These are phyloP conservation scores for Bipolaris oryzae DNA, from an alignment of 2,329 filamentous ascomycete genomes.

Conservation along the genomic window DNA sequence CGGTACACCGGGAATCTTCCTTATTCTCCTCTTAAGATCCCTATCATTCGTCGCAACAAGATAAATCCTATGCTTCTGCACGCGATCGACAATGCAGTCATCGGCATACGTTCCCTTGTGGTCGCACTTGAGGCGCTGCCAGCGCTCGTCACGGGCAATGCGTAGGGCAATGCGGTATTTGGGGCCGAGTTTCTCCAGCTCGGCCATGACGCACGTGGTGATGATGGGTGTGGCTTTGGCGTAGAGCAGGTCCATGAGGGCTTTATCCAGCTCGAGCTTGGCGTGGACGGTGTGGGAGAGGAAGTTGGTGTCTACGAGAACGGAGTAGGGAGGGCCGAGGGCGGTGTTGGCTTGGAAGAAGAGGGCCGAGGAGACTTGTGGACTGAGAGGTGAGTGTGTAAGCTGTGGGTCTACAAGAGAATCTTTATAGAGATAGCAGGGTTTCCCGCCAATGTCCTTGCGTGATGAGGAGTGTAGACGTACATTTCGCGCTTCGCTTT, in stretches of 20 bases:
- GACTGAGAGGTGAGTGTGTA: constrained; percentile 51
- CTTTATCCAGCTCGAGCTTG: constrained; percentile 85
- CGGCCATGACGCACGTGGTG: constrained; percentile 76
- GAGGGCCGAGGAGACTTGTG: constrained; percentile 72
- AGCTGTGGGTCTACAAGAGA: constrained; percentile 1
- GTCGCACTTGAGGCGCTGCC: constrained; percentile 83
- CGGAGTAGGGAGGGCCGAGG: constrained; percentile 79
- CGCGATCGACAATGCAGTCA: constrained; percentile 59
- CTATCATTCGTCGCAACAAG: constrained; percentile 62
- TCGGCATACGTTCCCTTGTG: constrained; percentile 90
- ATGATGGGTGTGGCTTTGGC: constrained; percentile 90
- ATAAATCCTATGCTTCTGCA: constrained; percentile 56
- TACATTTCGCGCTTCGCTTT: constrained; percentile 77
- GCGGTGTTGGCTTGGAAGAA: constrained; percentile 70
- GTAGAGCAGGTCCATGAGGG: constrained; percentile 92
- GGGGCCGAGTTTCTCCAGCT: constrained; percentile 82
- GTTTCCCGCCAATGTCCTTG: not conserved
- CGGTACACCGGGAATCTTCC: constrained; percentile 80
- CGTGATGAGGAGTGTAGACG: constrained; percentile 22
- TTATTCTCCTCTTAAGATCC: constrained; percentile 71
- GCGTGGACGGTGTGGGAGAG: constrained; percentile 78
- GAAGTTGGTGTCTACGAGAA: constrained; percentile 59
- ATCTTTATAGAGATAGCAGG: not conserved
- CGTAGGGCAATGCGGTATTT: constrained; percentile 87
- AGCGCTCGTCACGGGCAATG: constrained; percentile 88